Conservation (phyloP, 2,329 filamentous ascomycete species). For the Thermoascus crustaceus region DNA sequence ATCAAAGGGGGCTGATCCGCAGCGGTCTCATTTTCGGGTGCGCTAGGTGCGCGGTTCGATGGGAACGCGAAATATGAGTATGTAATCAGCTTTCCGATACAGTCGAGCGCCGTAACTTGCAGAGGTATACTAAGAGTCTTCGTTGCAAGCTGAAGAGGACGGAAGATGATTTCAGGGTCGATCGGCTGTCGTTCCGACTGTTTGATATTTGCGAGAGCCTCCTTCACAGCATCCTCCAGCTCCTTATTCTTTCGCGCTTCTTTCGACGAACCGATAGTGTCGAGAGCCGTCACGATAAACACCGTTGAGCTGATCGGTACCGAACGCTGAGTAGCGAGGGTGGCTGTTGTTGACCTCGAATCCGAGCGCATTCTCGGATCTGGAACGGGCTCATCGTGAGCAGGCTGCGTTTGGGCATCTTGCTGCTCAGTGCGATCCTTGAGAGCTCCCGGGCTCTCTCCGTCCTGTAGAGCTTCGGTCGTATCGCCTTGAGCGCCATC, state of each 20-base stretch:
- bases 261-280: constrained; percentile 83
- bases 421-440: constrained; percentile 7
- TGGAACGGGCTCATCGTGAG: constrained; percentile 17
- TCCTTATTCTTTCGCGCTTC: constrained; percentile 83
- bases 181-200: constrained; percentile 72
- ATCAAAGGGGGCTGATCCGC: constrained; percentile 63
- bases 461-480: constrained; percentile 8
- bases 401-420: constrained; percentile 12
- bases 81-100: constrained; percentile 97
- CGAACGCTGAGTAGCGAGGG: constrained; percentile 43
- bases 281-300: constrained; percentile 88
- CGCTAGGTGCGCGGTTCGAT: constrained; percentile 27
- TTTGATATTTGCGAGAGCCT: constrained; percentile 78
- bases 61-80: constrained; percentile 93
- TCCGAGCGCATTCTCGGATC: constrained; percentile 46
- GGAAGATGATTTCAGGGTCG: constrained; percentile 86
- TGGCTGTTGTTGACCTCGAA: constrained; percentile 51
- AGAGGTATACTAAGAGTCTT: constrained; percentile 77
- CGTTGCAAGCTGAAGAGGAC: constrained; percentile 81
- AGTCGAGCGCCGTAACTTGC: constrained; percentile 85
- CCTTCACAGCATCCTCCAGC: constrained; percentile 70
- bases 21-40: constrained; percentile 16
- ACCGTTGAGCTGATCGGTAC: constrained; percentile 85
- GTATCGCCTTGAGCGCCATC: constrained; percentile 13
- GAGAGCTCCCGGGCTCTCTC: constrained; percentile 4